Base-by-base conservation (phyloP, 768 basidiomycete species). In the Mycena polygramma region DNA sequence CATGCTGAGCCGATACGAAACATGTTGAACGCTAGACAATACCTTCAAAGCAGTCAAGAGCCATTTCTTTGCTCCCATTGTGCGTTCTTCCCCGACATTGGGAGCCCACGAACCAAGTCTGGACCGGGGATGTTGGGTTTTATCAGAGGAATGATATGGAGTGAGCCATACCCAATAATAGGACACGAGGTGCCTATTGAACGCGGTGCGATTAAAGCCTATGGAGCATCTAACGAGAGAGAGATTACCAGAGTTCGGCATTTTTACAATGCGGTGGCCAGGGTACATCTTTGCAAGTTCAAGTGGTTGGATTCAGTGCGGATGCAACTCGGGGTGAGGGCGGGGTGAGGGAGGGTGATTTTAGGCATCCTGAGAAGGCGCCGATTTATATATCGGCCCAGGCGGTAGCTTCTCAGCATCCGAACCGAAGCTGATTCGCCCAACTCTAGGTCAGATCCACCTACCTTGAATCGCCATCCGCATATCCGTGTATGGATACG, bases 41-140 rank as follows among this genome's bases (percentile, higher is more conserved):
- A 74, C 80, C 74, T 80, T 73, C 51, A 81, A 51, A 14, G 81
- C 82, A 30, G 76, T 51, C 1, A 77, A 36, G 43, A 82, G 74
- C 78, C 79, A 82, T 14, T 71, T 35, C 62, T 72, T 71, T 2
- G 74, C 78, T 15, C n/a, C 41, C 22, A 64, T 73, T 14, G 72
- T 73, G n/a, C 72, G 72, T 41, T 73, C 72, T 24, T 73, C 72
- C 14, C 69, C 69, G 19, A 43, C 49, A 17, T 73, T 39, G 17
- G 72, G 72, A 41, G 72, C 72, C 72, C 72, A 73, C 2, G 62
- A 52, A 7, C 72, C 72, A 24, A 39, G n/a, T 20, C 72, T 73
- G 43, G 11, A n/a, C 55, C 10, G 9, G 36, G 4, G 15, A 22
- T 13, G 35, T 24, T 20, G 17, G 37, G 19, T 43, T 49, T 8